Conservation (phyloP, 139 green algal species). For the Picochlorum costavermella region DNA sequence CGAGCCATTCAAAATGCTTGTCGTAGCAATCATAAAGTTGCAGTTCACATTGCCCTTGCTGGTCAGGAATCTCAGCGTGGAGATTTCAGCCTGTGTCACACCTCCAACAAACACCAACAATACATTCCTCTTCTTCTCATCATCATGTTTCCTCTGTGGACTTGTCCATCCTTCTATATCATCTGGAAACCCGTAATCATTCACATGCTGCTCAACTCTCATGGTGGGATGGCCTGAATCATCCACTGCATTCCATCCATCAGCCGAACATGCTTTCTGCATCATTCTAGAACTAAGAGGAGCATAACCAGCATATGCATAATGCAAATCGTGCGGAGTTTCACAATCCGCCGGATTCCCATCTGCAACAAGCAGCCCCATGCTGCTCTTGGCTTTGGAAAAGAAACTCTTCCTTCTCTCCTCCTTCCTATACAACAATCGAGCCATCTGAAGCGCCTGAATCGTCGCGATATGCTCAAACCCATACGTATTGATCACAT, state of each 20-base stretch:
- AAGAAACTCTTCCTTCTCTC: slow-evolving; percentile 24
- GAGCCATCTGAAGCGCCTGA: slow-evolving; percentile 18
- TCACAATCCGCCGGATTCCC: slow-evolving; percentile 36
- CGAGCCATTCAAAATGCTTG: slow-evolving; percentile 68
- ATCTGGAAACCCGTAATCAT: slow-evolving; percentile 28
- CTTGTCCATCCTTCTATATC: slow-evolving; percentile 1
- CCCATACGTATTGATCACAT: slow-evolving; percentile 79
- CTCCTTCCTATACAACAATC: slow-evolving; percentile 8
- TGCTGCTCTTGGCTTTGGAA: slow-evolving; percentile 25
- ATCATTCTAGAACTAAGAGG: slow-evolving; percentile 78
- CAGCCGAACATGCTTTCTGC: slow-evolving; percentile 46
- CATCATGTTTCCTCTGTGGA: too few relatives aligned
- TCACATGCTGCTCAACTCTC: slow-evolving; percentile 18
- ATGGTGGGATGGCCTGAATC: slow-evolving; percentile 42
- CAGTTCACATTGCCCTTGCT: slow-evolving; percentile 31
- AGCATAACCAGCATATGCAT: slow-evolving; percentile 66
- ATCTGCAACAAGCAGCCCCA: slow-evolving; percentile 60
- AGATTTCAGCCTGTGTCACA: slow-evolving; percentile 82
- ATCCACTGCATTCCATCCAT: slow-evolving; percentile 22
- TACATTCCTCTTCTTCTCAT: slow-evolving; percentile 28
- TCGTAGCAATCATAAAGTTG: slow-evolving; percentile 75
- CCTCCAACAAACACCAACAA: slow-evolving; percentile 82
- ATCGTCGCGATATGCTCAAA: slow-evolving; percentile 78
- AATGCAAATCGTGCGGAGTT: slow-evolving; percentile 44
- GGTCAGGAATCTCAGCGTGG: slow-evolving; percentile 67